Percentiles rank a stretch among this genome's conserved stretches.
Evolutionary conservation across 1,139 yeast genomes (phyloP).

Genomic region (Sugiyamaella sp.): DNA sequence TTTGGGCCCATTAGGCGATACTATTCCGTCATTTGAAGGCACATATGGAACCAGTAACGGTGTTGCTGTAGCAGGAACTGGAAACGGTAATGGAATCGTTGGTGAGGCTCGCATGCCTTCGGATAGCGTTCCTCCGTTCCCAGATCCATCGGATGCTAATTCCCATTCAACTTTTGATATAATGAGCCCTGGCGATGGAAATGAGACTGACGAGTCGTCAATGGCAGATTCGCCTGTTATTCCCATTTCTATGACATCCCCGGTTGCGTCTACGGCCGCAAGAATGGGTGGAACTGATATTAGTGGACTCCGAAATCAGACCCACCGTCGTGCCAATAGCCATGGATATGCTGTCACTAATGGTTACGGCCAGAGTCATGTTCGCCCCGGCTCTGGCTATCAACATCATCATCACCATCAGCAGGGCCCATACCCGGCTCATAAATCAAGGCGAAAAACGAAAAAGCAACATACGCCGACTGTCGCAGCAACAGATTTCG

Average conservation of each 20-base stretch:
- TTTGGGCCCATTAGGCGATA: neutral
- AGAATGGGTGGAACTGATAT: slow-evolving; percentile 14
- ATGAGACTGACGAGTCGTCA: slow-evolving; percentile 22
- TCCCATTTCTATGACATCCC: slow-evolving; percentile 20
- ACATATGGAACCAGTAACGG: neutral
- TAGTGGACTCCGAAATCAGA: neutral
- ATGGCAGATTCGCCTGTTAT: slow-evolving; percentile 15
- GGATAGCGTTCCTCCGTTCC: too few species aligned
- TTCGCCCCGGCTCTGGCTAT: too few species aligned
- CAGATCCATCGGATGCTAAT: neutral
- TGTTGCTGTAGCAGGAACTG: neutral
- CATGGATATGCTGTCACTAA: neutral
- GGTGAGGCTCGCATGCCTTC: neutral
- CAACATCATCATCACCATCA: neutral
- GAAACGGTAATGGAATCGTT: neutral
- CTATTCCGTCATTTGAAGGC: neutral
- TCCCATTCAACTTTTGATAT: neutral
- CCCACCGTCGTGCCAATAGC: neutral
- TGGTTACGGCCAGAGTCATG: neutral
- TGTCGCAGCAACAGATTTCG: slow-evolving; percentile 28
- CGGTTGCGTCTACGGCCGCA: slow-evolving; percentile 17
- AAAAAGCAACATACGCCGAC: slow-evolving; percentile 1
- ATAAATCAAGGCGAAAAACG: neutral
- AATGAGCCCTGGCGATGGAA: slow-evolving; percentile 14
- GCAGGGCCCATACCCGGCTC: neutral